Conservation (phyloP, 2,329 filamentous ascomycete genomes). For the Fusarium sp. region DNA sequence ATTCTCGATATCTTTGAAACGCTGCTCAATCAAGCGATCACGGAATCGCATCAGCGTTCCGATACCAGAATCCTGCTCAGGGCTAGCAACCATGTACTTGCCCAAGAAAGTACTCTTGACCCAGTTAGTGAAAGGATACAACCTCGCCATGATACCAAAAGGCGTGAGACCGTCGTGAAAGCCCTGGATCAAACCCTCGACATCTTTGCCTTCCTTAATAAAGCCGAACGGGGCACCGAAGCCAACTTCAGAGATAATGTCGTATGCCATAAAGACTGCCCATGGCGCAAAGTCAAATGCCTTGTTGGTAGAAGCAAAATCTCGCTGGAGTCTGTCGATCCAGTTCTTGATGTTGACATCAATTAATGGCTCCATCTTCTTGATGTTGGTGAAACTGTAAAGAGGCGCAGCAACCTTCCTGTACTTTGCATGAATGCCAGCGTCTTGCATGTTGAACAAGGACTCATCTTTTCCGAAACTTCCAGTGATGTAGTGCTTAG, state of each 20-base stretch:
- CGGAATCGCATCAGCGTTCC: constrained; percentile 71
- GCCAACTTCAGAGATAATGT: constrained; percentile 67
- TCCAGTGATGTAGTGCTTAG: constrained; percentile 71
- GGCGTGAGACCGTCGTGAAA: constrained; percentile 37
- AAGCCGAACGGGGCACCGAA: constrained; percentile 59
- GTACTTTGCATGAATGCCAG: constrained; percentile 64
- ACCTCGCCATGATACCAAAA: constrained; percentile 62
- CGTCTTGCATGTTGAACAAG: constrained; percentile 71
- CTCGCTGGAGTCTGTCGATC: constrained; percentile 62
- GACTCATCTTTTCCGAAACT: constrained; percentile 69
- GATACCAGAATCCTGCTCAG: constrained; percentile 68
- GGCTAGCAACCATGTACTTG: constrained; percentile 49
- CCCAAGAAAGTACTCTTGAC: constrained; percentile 40
- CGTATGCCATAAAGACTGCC: constrained; percentile 53
- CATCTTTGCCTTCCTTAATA: constrained; percentile 62
- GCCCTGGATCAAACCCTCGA: constrained; percentile 57
- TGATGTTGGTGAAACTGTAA: constrained; percentile 70
- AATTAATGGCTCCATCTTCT: constrained; percentile 71
- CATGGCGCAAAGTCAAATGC: constrained; percentile 66
- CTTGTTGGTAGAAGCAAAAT: constrained; percentile 61
- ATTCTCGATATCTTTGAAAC: constrained; percentile 62
- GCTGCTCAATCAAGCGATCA: constrained; percentile 65
- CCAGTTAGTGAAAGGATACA: constrained; percentile 32
- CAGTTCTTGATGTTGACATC: constrained; percentile 66
- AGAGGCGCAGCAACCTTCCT: constrained; percentile 69